Evolutionary conservation across 768 basidiomycete species (phyloP), one percentile per base, ranked within the genome.

Genomic region (Leccinum rimulosum): DNA sequence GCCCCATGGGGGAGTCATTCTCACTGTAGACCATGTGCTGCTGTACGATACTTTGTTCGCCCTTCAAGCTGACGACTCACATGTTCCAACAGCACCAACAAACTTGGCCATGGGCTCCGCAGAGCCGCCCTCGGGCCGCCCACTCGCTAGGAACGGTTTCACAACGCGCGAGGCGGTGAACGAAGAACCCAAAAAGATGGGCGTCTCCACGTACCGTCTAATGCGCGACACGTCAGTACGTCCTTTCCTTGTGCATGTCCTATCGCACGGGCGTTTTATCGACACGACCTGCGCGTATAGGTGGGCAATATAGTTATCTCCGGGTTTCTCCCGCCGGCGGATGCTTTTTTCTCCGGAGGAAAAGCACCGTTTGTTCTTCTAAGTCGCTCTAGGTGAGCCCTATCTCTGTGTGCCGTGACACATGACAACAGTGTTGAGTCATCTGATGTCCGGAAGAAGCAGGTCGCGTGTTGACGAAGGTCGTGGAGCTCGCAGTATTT

Each of bases 381-480:
- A 35, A 17, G 47, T 54, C 38, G 3, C 50, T 45, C 35, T 17
- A 54, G 51, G 31, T 8, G 11, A 54, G 25, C 15, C 4, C 47
- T 53, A 60, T 56, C 50, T 61, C 50, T 49, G 52, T 40, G 33
- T 28, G 22, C 50, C 60, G 53, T 58, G 33, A 55, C 65, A 52
- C 50, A 38, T 57, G 52, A 55, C 27, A 33, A 33, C 27, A 50
- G 54, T 25, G 54, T 19, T 58, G 22, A 40, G 54, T 68, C 60
- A 66, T 61, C 59, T 64, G 66, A 66, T 58, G 55, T 31, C 22
- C n/a, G 27, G 57, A 38, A 40, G 53, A 49, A 56, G 15, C 48
- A 47, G 25, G 12, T n/a, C 55, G n/a, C 52, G 58, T 49, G 30
- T 22, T 6, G 35, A 31, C 27, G 50, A 38, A 43, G 48, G 30